Base-by-base conservation (phyloP, 2,329 filamentous ascomycete species). In the Apiospora marii region DNA sequence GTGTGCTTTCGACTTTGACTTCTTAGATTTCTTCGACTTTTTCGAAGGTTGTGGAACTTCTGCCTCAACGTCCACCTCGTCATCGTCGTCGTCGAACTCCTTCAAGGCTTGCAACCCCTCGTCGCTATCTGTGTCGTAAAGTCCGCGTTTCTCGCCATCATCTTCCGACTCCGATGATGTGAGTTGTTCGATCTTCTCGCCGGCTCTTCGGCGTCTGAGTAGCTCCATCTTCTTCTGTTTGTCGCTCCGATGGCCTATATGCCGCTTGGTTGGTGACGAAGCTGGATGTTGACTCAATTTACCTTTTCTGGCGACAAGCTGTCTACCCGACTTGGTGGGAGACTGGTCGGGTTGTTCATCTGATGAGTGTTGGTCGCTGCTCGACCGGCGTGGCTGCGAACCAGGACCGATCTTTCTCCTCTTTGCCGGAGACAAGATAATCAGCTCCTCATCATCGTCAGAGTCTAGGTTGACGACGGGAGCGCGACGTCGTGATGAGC, bases 131-230 rank as follows among this genome's bases (percentile, higher is more conserved):
- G 80, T 79, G 68, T 83, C 81, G 58, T 82, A 82, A 12, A 82
- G 74, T 37, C 77, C 81, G 49, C 77, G 77, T 49, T 87, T 83
- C 53, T 88, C 86, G 73, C 87, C 88, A 10, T 87, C 87, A 70
- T 89, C 87, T 7, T 83, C 85, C 24, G 80, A 80, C 53, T 81
- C 81, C 0, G 83, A 83, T 22, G 80, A 80, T 1, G 82, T 83
- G 0, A 84, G 74, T 61, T 80, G 74, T 13, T 81, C 78, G 34
- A 83, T 82, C 72, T 81, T 81, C 70, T 85, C 83, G 7, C 84
- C 84, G 5, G 81, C 81, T 43, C 83, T 80, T 46, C 80, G 80
- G 22, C 83, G 81, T 58, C 78, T 81, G 22, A 85, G 75, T 4
- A 85, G 76, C 72, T 85, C 83, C 74, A 84, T 77, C 22, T 79